These are phyloP conservation scores for Pseudocercospora eumusae DNA, from an alignment of 2,329 filamentous ascomycete genomes.

Conservation along the genomic window DNA sequence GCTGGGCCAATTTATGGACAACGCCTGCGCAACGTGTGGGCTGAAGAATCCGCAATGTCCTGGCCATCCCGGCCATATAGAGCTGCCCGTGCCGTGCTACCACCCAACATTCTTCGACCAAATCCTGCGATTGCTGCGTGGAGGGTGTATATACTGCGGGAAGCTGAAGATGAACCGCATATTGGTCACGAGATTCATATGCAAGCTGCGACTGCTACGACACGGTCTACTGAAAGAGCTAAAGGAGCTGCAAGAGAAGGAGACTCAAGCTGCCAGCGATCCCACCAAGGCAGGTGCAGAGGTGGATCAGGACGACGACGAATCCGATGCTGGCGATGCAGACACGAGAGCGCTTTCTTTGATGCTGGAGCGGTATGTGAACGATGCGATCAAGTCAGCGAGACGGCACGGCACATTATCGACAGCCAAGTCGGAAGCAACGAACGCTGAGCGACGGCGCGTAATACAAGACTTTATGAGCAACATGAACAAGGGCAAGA, in stretches of 20 bases:
- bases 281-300: conserved; percentile 16
- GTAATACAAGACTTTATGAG: conserved; percentile 81
- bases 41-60: conserved; percentile 76
- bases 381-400: conserved; percentile 66
- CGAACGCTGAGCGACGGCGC: conserved; percentile 71
- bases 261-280: conserved; percentile 21
- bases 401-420: conserved; percentile 50
- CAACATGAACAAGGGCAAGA: conserved; percentile 67
- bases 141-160: conserved; percentile 89
- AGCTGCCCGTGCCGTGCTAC: conserved; percentile 89
- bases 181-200: conserved; percentile 75
- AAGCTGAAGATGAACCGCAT: conserved; percentile 76
- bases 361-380: conserved; percentile 68
- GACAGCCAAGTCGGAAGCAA: conserved; percentile 76
- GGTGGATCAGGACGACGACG: conserved; percentile 39
- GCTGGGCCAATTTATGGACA: conserved; percentile 84
- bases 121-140: conserved; percentile 77
- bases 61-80: conserved; percentile 92
- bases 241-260: conserved; percentile 51
- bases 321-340: conserved; percentile 64
- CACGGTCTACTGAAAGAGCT: conserved; percentile 77
- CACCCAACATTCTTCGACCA: conserved; percentile 98
- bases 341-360: conserved; percentile 59
- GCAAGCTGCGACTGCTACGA: conserved; percentile 82
- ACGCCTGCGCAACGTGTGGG: conserved; percentile 87